Evolutionary conservation across 257 asterid genomes (phyloP), one percentile per base, ranked within the genome.

Genomic region (Solanum etuberosum): DNA sequence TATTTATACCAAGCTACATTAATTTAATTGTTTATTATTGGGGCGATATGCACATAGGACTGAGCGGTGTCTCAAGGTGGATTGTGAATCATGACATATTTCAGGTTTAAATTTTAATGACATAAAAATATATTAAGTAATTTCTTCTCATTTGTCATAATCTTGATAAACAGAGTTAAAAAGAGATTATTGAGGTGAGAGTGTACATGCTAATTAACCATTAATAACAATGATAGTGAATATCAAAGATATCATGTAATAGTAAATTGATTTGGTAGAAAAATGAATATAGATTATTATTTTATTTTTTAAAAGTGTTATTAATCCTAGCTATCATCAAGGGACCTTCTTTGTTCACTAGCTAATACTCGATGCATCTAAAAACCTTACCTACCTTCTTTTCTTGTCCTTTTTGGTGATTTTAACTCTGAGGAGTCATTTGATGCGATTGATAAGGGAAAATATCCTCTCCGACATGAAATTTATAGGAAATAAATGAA

Each of bases 41-140:
- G 18, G 34, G 15, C 4, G 18, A 16, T 18, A 61, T 61, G 71
- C 32, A 10, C 18, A n/a, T 65, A 25, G 5, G 4, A 13, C 2
- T 65, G 6, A 27, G 72, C 0, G 18, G 5, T n/a, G 8, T 48
- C 57, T 48, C 21, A 0, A 23, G 67, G 0, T 67, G 1, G 1
- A 4, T 59, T 1, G 67, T 21, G 6, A 59, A 21, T 59, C 29
- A 9, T 59, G 14, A 59, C 8, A 21, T 20, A 21, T 20, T 3
- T 21, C 9, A 9, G 12, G 29, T 59, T 59, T 4, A 9, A 59
- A 21, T 59, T 21, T 57, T 0, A 14, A 7, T 3, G 1, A 57
- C 1, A 8, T 8, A 0, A 57, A 21, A 57, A 21, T n/a, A 21
- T 8, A 20, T 21, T 21, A 57, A 0, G 0, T 21, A 20, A 57